Percentiles rank a stretch among this genome's conserved stretches.
Evolutionary conservation across 2,329 filamentous ascomycete genomes (phyloP).

Genomic region (Penicillium sp.): DNA sequence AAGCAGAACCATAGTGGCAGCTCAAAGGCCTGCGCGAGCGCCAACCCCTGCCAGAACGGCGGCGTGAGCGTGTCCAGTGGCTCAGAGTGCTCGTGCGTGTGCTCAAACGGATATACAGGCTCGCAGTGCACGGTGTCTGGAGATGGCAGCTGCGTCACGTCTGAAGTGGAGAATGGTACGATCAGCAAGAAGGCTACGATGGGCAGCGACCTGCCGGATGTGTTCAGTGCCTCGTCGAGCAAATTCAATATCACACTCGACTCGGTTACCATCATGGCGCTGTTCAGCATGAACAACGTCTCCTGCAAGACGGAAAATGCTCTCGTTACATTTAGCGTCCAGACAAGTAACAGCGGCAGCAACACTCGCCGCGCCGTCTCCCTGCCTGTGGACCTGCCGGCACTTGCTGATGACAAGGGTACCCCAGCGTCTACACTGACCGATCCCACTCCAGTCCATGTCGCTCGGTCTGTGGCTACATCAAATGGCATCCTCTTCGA

Average conservation of each 20-base stretch:
- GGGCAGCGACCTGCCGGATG: constrained; percentile 73
- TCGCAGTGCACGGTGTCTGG: constrained; percentile 54
- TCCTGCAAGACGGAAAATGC: constrained; percentile 86
- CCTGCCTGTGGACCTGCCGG: constrained; percentile 1
- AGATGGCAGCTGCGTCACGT: constrained; percentile 59
- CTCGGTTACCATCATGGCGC: constrained; percentile 66
- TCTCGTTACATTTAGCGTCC: constrained; percentile 73
- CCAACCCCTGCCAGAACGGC: constrained; percentile 73
- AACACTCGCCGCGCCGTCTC: constrained; percentile 30
- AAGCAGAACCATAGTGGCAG: constrained; percentile 46
- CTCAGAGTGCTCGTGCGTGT: constrained; percentile 79
- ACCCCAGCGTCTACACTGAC: constrained; percentile 9
- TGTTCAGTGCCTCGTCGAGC: constrained; percentile 64
- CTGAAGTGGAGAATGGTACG: constrained; percentile 42
- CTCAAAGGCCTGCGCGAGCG: constrained; percentile 56
- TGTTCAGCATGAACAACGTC: constrained; percentile 73
- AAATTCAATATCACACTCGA: constrained; percentile 79
- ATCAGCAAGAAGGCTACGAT: constrained; percentile 69
- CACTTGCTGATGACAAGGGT: constrained; percentile 1
- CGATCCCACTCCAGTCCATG: constrained; percentile 16
- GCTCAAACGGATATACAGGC: constrained; percentile 82
- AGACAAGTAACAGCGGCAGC: constrained; percentile 19
- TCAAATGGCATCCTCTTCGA: constrained; percentile 43
- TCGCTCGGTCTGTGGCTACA: constrained; percentile 32
- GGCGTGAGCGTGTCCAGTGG: constrained; percentile 72